Conservation (phyloP, 2,329 filamentous ascomycete species). For the Cytospora piceicola region DNA sequence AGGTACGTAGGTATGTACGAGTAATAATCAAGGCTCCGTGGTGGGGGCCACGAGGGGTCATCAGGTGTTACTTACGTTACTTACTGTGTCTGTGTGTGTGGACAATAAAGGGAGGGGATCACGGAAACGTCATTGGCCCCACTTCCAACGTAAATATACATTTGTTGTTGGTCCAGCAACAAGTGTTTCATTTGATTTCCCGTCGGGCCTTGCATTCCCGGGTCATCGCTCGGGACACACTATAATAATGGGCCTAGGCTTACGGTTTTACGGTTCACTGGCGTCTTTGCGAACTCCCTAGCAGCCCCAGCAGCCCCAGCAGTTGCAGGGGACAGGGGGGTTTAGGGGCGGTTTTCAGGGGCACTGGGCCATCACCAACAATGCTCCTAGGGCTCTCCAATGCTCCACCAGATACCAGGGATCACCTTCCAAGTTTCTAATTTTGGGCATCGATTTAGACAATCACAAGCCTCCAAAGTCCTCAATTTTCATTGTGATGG, state of each 20-base stretch:
- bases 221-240: neutral
- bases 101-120: constrained; percentile 3
- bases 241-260: neutral
- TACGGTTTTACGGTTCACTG: no score
- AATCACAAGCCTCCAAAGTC: neutral
- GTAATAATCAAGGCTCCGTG: neutral
- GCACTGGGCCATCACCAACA: neutral
- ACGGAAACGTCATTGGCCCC: constrained; percentile 28
- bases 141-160: constrained; percentile 16
- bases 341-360: no score
- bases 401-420: neutral
- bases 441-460: constrained; percentile 1
- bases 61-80: neutral
- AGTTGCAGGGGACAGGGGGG: no score
- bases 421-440: neutral
- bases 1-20: no score
- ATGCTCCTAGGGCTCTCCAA: neutral
- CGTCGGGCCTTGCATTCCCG: constrained; percentile 10
- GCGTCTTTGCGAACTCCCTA: no score
- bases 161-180: constrained; percentile 36
- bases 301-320: no score
- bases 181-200: constrained; percentile 9
- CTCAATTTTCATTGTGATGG: neutral
- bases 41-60: neutral
- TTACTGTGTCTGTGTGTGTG: neutral